Percentiles rank a stretch among this genome's conserved stretches.
Evolutionary conservation across 2,329 filamentous ascomycete genomes (phyloP).

Genomic region (Beauveria sp.): DNA sequence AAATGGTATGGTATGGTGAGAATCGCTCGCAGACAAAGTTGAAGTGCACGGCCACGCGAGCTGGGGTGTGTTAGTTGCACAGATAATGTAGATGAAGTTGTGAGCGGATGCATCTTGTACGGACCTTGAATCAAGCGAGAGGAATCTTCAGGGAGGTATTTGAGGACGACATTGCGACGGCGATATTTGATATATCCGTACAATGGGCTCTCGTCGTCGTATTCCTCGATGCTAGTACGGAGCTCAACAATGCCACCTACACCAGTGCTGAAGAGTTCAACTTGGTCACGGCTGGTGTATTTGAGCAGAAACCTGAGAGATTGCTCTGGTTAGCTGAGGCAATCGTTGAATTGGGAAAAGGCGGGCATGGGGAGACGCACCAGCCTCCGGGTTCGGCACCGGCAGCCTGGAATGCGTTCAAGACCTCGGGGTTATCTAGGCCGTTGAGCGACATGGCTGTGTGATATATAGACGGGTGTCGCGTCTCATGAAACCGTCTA

Average conservation of each 20-base stretch:
- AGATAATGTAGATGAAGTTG: background rate
- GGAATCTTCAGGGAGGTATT: slow-evolving; percentile 84
- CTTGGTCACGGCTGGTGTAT: slow-evolving; percentile 81
- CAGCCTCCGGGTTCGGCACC: slow-evolving; percentile 85
- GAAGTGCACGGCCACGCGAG: slow-evolving; percentile 71
- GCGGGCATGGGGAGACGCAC: slow-evolving; percentile 44
- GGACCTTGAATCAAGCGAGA: slow-evolving; percentile 88
- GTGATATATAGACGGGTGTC: background rate
- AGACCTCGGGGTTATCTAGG: slow-evolving; percentile 71
- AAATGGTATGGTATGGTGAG: slow-evolving; percentile 77
- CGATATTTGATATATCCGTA: slow-evolving; percentile 90
- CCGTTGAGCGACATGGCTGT: slow-evolving; percentile 86
- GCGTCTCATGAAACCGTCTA: background rate
- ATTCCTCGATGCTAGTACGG: slow-evolving; percentile 67
- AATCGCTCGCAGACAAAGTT: slow-evolving; percentile 63
- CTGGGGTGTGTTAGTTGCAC: slow-evolving; percentile 36
- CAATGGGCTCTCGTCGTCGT: slow-evolving; percentile 77
- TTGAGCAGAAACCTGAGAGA: slow-evolving; percentile 79
- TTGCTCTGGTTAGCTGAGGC: slow-evolving; percentile 17
- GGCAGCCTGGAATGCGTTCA: slow-evolving; percentile 76
- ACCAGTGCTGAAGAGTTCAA: slow-evolving; percentile 70
- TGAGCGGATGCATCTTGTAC: slow-evolving; percentile 19
- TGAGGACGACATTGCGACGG: slow-evolving; percentile 82
- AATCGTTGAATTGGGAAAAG: background rate
- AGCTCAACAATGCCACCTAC: slow-evolving; percentile 79